A percentile compares a stretch with the other conserved stretches of the same genome.
phyloP scores from a whole-genome alignment of 306 rosid species.

The Ochetophila trinervis region DNA sequence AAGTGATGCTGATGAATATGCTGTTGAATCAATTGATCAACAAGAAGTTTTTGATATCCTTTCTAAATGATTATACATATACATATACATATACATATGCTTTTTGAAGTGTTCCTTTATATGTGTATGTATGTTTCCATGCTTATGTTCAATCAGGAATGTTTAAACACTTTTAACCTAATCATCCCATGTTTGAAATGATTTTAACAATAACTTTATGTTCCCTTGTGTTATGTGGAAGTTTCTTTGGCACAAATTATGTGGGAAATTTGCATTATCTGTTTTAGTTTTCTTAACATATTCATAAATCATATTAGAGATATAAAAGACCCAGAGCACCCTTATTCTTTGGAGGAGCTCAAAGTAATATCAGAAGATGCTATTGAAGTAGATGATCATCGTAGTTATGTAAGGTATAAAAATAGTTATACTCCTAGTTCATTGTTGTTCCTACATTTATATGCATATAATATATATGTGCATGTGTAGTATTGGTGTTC shows the following conservation, averaged over 20 bases:
- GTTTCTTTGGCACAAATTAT: not conserved
- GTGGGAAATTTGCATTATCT: not conserved
- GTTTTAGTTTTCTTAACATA: constrained; percentile 43
- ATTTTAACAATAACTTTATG: not conserved
- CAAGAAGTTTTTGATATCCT: constrained; percentile 93
- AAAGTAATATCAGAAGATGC: constrained; percentile 90
- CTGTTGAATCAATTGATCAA: constrained; percentile 66
- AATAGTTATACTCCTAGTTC: not conserved
- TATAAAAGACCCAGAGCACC: constrained; percentile 91
- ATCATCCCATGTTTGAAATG: not conserved
- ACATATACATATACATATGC: not conserved
- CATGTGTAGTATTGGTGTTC: not conserved
- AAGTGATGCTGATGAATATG: constrained; percentile 36
- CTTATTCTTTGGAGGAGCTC: constrained; percentile 93
- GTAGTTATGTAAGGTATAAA: constrained; percentile 70
- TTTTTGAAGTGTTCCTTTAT: not conserved
- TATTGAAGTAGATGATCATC: constrained; percentile 67
- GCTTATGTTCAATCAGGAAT: not conserved
- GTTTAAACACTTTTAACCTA: too few species aligned
- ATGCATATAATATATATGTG: not conserved
- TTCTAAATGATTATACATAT: constrained; percentile 1
- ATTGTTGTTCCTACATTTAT: not conserved
- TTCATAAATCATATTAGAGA: constrained; percentile 81
- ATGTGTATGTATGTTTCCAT: not conserved
- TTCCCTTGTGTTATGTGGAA: not conserved